Percentiles rank a stretch among this genome's conserved stretches.
Evolutionary conservation across 208 protist species (phyloP).

Genomic region (Acanthamoeba royreba): DNA sequence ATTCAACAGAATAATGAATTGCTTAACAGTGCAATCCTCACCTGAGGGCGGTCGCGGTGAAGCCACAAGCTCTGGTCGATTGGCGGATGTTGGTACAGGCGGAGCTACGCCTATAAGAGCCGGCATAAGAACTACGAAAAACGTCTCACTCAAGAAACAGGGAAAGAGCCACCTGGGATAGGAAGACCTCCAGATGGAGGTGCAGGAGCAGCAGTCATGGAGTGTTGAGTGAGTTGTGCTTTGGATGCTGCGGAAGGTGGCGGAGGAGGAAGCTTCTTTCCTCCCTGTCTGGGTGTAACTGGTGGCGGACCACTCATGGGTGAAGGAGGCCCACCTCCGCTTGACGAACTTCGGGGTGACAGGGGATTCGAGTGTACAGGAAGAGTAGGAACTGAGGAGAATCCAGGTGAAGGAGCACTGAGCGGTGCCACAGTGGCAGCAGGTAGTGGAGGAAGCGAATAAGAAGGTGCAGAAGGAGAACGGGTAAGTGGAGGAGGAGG

Average conservation of each 20-base stretch:
- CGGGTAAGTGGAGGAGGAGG: neutral
- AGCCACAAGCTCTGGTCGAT: neutral
- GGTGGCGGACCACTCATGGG: neutral
- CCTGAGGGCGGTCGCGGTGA: neutral
- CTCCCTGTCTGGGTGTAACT: neutral
- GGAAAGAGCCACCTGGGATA: neutral
- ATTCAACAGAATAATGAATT: neutral
- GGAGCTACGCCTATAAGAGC: neutral
- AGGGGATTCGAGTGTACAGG: too few species aligned
- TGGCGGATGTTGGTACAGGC: neutral
- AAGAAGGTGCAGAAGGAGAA: neutral
- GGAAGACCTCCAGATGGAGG: neutral
- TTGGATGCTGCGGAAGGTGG: neutral
- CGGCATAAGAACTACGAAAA: neutral
- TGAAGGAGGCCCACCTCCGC: too few species aligned
- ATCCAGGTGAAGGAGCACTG: neutral
- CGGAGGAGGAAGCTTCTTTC: neutral
- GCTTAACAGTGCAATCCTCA: neutral
- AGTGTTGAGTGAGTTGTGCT: neutral
- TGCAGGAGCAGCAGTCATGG: too few species aligned
- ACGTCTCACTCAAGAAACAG: neutral
- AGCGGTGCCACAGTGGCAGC: too few species aligned
- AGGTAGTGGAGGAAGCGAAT: neutral
- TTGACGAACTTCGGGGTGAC: neutral
- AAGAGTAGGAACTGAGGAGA: neutral